Conservation (phyloP, 192 early-diverging fungal genomes). For the Umbelopsis vinacea region DNA sequence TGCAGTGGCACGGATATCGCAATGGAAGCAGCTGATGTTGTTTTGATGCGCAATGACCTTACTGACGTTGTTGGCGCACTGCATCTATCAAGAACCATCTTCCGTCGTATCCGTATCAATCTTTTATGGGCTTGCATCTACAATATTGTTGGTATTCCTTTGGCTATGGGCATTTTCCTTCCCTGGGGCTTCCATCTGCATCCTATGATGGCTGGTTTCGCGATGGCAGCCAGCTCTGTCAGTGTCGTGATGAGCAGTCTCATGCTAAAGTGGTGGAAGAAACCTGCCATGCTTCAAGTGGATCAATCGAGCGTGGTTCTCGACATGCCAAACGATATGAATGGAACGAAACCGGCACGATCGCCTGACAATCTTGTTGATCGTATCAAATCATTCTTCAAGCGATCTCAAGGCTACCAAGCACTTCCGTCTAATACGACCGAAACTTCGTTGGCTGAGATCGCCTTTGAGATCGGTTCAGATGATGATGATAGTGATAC, state of each 20-base stretch:
- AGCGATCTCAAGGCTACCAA: slow-evolving; percentile 5
- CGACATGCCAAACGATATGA: neutral
- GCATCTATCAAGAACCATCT: slow-evolving; percentile 84
- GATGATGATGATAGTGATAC: neutral
- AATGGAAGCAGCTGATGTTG: slow-evolving; percentile 91
- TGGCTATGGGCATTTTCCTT: slow-evolving; percentile 91
- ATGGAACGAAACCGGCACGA: no score
- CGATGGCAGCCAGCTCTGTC: slow-evolving; percentile 92
- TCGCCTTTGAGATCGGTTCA: neutral
- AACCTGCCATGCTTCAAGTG: slow-evolving; percentile 42
- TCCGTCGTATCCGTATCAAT: slow-evolving; percentile 84
- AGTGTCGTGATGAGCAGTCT: slow-evolving; percentile 91
- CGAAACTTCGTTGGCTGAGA: neutral
- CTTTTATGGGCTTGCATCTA: slow-evolving; percentile 90
- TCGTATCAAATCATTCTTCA: slow-evolving; percentile 8
- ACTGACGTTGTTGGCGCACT: slow-evolving; percentile 85
- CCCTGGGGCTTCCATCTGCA: slow-evolving; percentile 86
- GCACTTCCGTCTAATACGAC: neutral
- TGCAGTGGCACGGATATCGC: slow-evolving; percentile 94
- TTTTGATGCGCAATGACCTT: slow-evolving; percentile 90
- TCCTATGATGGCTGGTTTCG: slow-evolving; percentile 91
- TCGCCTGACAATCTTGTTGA: neutral
- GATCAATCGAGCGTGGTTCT: neutral
- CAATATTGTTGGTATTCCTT: slow-evolving; percentile 88
- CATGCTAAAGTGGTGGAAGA: slow-evolving; percentile 73